Conservation (phyloP, 1,284 basidiomycete genomes). For the Kwoniella shivajii region DNA sequence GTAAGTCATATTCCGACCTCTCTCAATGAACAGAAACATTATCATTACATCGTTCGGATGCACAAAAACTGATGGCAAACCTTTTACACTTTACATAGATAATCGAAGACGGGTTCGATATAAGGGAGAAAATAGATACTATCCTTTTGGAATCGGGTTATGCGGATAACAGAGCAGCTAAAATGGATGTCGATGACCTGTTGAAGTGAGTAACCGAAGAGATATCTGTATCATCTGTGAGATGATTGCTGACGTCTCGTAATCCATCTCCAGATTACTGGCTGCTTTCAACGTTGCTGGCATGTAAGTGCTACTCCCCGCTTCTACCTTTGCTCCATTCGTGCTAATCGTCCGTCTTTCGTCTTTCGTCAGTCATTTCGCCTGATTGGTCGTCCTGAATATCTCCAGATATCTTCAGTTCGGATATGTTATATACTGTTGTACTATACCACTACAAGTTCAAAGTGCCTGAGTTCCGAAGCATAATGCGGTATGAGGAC, state of each 20-base stretch:
- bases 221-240: background rate
- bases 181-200: slow-evolving; percentile 82
- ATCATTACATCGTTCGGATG: background rate
- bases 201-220: slow-evolving; percentile 64
- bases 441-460: background rate
- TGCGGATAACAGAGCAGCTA: slow-evolving; percentile 71
- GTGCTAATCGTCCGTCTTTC: background rate
- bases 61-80: background rate
- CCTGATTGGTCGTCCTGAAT: slow-evolving; percentile 4
- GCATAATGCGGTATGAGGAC: too few species aligned
- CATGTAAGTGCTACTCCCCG: slow-evolving; percentile 34
- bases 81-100: slow-evolving; percentile 58
- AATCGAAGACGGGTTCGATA: slow-evolving; percentile 69
- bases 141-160: slow-evolving; percentile 70
- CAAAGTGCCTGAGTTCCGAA: too few species aligned
- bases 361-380: slow-evolving; percentile 12
- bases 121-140: slow-evolving; percentile 73
- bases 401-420: too few species aligned
- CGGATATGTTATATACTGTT: background rate
- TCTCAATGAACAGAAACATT: background rate
- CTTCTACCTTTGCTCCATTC: background rate
- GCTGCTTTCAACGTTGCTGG: slow-evolving; percentile 47
- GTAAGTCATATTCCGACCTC: slow-evolving; percentile 53
- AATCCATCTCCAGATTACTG: slow-evolving; percentile 27
- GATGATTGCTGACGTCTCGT: background rate